Evolutionary conservation across 148 eudicot species (phyloP).

Genomic region (Pouteria glomerata): DNA sequence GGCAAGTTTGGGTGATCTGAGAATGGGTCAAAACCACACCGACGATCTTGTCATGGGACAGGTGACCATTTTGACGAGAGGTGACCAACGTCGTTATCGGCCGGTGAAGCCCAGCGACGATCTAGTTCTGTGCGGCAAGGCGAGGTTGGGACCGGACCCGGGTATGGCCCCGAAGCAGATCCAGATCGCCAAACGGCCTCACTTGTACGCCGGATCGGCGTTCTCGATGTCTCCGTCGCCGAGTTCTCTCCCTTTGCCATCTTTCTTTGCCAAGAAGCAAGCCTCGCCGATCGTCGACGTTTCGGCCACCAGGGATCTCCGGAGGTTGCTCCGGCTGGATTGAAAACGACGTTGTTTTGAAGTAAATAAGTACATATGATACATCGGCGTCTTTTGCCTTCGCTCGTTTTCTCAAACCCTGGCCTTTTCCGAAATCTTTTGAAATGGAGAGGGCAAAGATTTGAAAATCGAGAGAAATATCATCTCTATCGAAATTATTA

Average conservation of each 20-base stretch:
- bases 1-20: slow-evolving; percentile 25
- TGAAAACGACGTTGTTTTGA: slow-evolving; percentile 5
- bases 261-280: slow-evolving; percentile 45
- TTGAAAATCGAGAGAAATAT: not conserved
- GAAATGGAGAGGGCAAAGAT: slow-evolving; percentile 13
- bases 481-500: too few relatives aligned
- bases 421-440: slow-evolving; percentile 16
- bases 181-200: slow-evolving; percentile 13
- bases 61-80: slow-evolving; percentile 42
- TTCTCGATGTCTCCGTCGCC: slow-evolving; percentile 62
- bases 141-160: slow-evolving; percentile 24
- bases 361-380: too few relatives aligned
- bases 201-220: slow-evolving; percentile 74
- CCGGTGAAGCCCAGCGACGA: slow-evolving; percentile 3
- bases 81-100: slow-evolving; percentile 3
- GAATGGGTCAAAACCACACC: not conserved
- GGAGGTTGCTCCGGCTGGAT: slow-evolving; percentile 65
- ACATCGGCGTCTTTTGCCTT: too few relatives aligned
- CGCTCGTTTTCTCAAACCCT: not conserved
- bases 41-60: slow-evolving; percentile 20
- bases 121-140: slow-evolving; percentile 11
- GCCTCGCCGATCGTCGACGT: slow-evolving; percentile 26
- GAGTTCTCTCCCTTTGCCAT: slow-evolving; percentile 57
- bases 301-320: slow-evolving; percentile 53
- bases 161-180: slow-evolving; percentile 17